Evolutionary conservation across 2,329 filamentous ascomycete species (phyloP).

Genomic region (Chlorencoelia australis): DNA sequence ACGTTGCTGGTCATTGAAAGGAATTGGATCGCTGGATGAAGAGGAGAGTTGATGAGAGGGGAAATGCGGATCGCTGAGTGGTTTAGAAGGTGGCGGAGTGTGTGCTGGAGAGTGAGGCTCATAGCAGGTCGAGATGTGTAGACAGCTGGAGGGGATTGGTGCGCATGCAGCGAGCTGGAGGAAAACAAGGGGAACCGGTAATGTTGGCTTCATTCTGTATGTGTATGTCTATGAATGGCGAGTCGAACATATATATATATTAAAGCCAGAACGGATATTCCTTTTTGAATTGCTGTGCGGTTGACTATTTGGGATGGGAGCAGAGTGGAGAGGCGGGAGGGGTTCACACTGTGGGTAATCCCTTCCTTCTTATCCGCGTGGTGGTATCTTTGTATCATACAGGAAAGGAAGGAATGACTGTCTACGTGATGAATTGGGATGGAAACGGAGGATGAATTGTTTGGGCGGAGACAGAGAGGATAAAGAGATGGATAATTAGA

Average conservation of each 20-base stretch:
- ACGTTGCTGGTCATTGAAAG: background rate
- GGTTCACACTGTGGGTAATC: too few species aligned
- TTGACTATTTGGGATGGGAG: too few species aligned
- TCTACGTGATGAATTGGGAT: too few species aligned
- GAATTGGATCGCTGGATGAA: background rate
- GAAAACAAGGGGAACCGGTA: conserved; percentile 7
- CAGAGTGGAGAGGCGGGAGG: too few species aligned
- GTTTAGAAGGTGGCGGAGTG: background rate
- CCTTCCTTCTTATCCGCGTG: too few species aligned
- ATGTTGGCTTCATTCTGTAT: conserved; percentile 5
- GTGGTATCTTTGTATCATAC: too few species aligned
- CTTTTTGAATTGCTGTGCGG: background rate
- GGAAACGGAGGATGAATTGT: too few species aligned
- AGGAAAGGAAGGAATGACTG: too few species aligned
- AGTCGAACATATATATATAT: background rate
- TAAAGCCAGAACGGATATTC: background rate
- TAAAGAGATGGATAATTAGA: too few species aligned
- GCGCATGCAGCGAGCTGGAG: conserved; percentile 13
- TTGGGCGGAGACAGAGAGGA: too few species aligned
- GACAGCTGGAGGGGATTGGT: conserved; percentile 6
- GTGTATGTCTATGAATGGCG: background rate
- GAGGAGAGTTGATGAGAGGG: conserved; percentile 16
- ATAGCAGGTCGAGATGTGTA: background rate
- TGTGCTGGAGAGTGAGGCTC: background rate
- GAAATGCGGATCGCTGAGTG: conserved; percentile 16